These are phyloP conservation scores for Pugionium dolabratum DNA, from an alignment of 345 rosid species.

Conservation along the genomic window DNA sequence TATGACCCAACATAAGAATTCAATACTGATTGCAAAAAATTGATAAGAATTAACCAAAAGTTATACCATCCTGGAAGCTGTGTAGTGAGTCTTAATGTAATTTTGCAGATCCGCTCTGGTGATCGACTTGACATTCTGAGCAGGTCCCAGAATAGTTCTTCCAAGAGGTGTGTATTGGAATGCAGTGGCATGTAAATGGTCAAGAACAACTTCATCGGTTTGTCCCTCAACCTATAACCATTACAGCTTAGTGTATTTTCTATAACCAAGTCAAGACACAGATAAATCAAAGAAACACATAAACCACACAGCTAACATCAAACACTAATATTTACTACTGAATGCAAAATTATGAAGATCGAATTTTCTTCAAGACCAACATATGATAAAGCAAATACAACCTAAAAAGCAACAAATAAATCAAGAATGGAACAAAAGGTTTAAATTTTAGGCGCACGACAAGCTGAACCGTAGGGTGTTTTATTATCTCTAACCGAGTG, in stretches of 20 bases:
- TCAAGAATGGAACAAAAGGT: too few relatives aligned
- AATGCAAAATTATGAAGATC: not conserved
- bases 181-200: slow-evolving; percentile 97
- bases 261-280: too few relatives aligned
- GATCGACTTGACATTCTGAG: slow-evolving; percentile 76
- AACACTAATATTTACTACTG: not conserved
- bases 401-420: too few relatives aligned
- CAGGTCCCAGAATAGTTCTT: slow-evolving; percentile 92
- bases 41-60: not conserved
- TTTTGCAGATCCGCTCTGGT: slow-evolving; percentile 72
- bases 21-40: not conserved
- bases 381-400: not conserved
- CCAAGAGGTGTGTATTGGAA: slow-evolving; percentile 92
- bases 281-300: not conserved
- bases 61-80: slow-evolving; percentile 95
- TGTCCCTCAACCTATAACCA: slow-evolving; percentile 75
- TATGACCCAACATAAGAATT: slow-evolving; percentile 5
- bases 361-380: not conserved
- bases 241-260: not conserved
- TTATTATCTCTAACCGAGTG: too few relatives aligned
- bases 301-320: not conserved
- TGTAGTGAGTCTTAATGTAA: slow-evolving; percentile 89
- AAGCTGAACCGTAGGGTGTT: too few relatives aligned
- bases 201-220: slow-evolving; percentile 93
- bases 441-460: too few relatives aligned